Evolutionary conservation across 1,139 yeast species (phyloP).

Genomic region (Yamadazyma atlantica): DNA sequence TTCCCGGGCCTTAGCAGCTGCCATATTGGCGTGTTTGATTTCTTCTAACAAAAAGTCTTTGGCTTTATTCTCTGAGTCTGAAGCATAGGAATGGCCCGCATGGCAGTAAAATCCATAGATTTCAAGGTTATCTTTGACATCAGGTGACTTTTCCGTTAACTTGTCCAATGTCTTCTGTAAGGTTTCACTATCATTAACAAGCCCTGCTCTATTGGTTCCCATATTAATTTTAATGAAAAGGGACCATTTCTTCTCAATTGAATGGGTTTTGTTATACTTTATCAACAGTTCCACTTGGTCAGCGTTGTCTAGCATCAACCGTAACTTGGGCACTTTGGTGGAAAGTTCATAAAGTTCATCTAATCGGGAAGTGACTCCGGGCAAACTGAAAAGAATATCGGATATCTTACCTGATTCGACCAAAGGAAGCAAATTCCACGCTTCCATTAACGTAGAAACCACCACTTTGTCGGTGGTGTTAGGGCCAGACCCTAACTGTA

Average conservation of each 20-base stretch:
- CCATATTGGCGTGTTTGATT: constrained; percentile 53
- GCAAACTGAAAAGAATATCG: constrained; percentile 70
- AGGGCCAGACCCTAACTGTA: constrained; percentile 28
- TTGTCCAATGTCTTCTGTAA: constrained; percentile 30
- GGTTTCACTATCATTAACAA: constrained; percentile 29
- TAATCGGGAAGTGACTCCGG: constrained; percentile 56
- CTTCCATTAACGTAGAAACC: constrained; percentile 73
- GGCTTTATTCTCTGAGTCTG: constrained; percentile 49
- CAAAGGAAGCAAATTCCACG: constrained; percentile 51
- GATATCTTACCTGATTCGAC: constrained; percentile 45
- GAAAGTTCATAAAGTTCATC: constrained; percentile 49
- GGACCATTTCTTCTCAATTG: constrained; percentile 45
- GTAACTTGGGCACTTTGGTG: constrained; percentile 38
- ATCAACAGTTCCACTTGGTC: constrained; percentile 54
- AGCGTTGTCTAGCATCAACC: constrained; percentile 61
- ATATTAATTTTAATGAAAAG: constrained; percentile 57
- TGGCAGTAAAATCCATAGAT: constrained; percentile 74
- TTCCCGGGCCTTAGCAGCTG: constrained; percentile 36
- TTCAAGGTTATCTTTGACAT: constrained; percentile 29
- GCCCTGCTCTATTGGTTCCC: constrained; percentile 69
- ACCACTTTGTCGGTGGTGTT: constrained; percentile 47
- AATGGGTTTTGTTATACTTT: constrained; percentile 27
- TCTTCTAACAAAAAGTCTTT: constrained; percentile 51
- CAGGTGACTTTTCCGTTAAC: constrained; percentile 14
- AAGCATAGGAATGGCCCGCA: constrained; percentile 72